Percentiles rank a stretch among this genome's conserved stretches.
These are phyloP conservation scores for Apiospora hydei DNA, from an alignment of 2,329 filamentous ascomycete species.

Conservation along the genomic window DNA sequence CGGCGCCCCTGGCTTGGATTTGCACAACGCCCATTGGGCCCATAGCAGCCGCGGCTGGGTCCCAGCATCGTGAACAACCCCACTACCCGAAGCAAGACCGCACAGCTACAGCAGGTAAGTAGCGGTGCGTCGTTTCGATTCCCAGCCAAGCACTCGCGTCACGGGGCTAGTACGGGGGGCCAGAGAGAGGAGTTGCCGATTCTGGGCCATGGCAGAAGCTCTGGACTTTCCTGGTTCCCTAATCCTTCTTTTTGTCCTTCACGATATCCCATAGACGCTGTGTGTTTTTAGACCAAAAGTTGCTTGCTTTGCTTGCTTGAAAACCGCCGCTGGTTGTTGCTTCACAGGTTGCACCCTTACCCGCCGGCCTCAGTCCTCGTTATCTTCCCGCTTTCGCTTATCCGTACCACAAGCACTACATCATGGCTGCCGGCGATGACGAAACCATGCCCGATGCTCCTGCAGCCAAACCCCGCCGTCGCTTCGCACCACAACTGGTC, in stretches of 20 bases:
- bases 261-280: conserved; percentile 17
- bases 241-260: conserved; percentile 23
- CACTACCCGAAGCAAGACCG: conserved; percentile 28
- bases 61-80: conserved; percentile 28
- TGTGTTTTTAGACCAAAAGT: conserved; percentile 15
- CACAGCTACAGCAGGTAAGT: conserved; percentile 27
- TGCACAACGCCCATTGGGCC: conserved; percentile 5
- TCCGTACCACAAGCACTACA: conserved; percentile 20
- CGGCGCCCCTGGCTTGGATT: conserved; percentile 13
- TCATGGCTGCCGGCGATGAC: conserved; percentile 37
- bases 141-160: conserved; percentile 23
- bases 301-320: conserved; percentile 24
- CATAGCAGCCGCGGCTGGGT: conserved; percentile 23
- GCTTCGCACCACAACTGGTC: conserved; percentile 44
- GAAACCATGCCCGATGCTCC: conserved; percentile 37
- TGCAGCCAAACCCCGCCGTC: conserved; percentile 39
- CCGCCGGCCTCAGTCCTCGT: neutral
- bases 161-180: conserved; percentile 27
- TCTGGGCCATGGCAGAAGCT: conserved; percentile 29
- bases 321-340: conserved; percentile 9
- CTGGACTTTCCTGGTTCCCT: conserved; percentile 18
- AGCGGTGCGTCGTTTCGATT: conserved; percentile 29
- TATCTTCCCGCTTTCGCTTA: conserved; percentile 12
- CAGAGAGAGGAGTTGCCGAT: conserved; percentile 27
- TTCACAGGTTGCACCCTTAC: neutral